phyloP scores from a whole-genome alignment of 2,329 filamentous ascomycete species.

The Penicillium occitanis region DNA sequence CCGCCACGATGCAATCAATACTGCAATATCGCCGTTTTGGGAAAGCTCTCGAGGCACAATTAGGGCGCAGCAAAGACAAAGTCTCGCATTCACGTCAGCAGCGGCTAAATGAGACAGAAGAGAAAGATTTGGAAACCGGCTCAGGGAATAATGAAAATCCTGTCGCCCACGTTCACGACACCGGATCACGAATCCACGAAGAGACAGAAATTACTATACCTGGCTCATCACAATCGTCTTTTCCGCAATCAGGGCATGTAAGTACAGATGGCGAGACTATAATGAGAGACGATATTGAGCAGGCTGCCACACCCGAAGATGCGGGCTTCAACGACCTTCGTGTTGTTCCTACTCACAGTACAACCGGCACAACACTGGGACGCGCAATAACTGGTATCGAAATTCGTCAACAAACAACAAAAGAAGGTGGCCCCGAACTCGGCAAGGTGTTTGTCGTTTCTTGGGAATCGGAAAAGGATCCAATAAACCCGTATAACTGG shows the following conservation, averaged over 20 bases:
- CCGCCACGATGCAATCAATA: constrained; percentile 29
- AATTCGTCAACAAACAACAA: constrained; percentile 25
- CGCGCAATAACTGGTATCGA: constrained; percentile 30
- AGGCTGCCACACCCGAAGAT: constrained; percentile 22
- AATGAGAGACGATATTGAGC: constrained; percentile 13
- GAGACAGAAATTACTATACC: neutral
- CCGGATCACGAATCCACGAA: neutral
- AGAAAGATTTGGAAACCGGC: constrained; percentile 13
- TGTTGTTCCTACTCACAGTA: constrained; percentile 24
- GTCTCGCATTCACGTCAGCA: constrained; percentile 24
- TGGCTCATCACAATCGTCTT: neutral
- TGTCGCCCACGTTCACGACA: neutral
- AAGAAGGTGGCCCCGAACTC: constrained; percentile 28
- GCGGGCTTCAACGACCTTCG: constrained; percentile 22
- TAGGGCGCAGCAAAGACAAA: constrained; percentile 24
- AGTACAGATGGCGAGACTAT: neutral
- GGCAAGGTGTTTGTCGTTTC: constrained; percentile 43
- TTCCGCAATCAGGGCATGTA: neutral
- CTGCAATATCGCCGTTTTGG: constrained; percentile 30
- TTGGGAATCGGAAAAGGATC: constrained; percentile 43
- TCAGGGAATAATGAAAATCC: neutral
- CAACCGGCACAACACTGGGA: constrained; percentile 27
- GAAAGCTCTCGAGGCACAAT: constrained; percentile 26
- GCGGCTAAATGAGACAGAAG: constrained; percentile 16
- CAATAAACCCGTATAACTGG: constrained; percentile 51